Conservation (phyloP, 2,329 filamentous ascomycete species). For the Trichoderma citrinoviride region DNA sequence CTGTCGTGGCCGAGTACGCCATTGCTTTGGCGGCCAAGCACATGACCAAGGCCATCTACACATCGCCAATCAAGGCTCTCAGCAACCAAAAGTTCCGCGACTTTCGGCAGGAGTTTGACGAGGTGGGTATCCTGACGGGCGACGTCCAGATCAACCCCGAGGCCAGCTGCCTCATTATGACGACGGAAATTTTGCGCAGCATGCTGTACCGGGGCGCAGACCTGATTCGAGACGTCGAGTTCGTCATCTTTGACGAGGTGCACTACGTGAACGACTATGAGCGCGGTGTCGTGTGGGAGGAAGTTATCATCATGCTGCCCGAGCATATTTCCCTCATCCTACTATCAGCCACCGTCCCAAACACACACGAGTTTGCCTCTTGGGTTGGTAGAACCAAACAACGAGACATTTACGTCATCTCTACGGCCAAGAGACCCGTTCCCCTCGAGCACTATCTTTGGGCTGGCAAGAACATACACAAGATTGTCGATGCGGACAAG, state of each 20-base stretch:
- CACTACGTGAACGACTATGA: constrained; percentile 98
- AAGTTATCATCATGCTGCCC: constrained; percentile 99
- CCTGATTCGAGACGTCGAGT: constrained; percentile 94
- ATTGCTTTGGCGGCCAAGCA: constrained; percentile 96
- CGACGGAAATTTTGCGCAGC: constrained; percentile 93
- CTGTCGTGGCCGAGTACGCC: constrained; percentile 95
- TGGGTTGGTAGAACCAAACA: constrained; percentile 98
- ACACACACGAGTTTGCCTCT: constrained; percentile 95
- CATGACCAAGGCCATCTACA: constrained; percentile 99
- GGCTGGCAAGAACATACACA: constrained; percentile 88
- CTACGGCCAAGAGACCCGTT: constrained; percentile 90
- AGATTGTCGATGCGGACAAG: constrained; percentile 92
- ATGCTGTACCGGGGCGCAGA: constrained; percentile 98
- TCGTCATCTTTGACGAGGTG: constrained; percentile 98
- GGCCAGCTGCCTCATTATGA: constrained; percentile 98
- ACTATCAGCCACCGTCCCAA: constrained; percentile 93
- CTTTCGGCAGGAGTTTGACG: constrained; percentile 84
- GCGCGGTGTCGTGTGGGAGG: constrained; percentile 97
- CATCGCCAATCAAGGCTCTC: constrained; percentile 94
- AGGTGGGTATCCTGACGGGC: constrained; percentile 94
- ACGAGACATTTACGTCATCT: constrained; percentile 98
- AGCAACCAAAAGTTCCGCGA: constrained; percentile 99
- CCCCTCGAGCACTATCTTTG: constrained; percentile 95
- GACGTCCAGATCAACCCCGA: constrained; percentile 98
- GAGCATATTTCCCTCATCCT: constrained; percentile 95